phyloP scores from a whole-genome alignment of 805 yeast species.

The Dipodascopsis uninucleata region DNA sequence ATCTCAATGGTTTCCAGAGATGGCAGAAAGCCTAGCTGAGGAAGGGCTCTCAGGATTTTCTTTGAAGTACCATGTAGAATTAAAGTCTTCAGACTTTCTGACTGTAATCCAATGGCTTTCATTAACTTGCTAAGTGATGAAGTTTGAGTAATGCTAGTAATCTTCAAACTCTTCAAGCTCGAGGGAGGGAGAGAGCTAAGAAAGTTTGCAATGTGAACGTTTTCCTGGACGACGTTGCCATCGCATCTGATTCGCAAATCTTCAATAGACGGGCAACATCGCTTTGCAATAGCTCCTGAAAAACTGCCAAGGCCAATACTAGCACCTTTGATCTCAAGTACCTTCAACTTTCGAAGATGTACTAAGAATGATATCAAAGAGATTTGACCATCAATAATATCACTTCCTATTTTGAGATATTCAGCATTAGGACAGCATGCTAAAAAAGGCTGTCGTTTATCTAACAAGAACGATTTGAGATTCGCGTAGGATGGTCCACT shows the following conservation, averaged over 20 bases:
- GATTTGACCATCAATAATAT: conserved; percentile 7
- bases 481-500: conserved; percentile 3
- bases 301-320: conserved; percentile 11
- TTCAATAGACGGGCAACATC: conserved; percentile 3
- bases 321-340: conserved; percentile 4
- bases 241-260: conserved; percentile 5
- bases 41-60: not conserved
- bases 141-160: conserved; percentile 9
- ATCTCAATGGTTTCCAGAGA: conserved; percentile 3
- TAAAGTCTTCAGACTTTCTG: conserved; percentile 5
- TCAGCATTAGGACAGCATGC: conserved; percentile 11
- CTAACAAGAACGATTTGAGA: conserved; percentile 3
- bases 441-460: conserved; percentile 5
- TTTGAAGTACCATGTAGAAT: conserved; percentile 5
- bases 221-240: conserved; percentile 4
- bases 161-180: conserved; percentile 1
- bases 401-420: conserved; percentile 4
- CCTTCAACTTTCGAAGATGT: conserved; percentile 1
- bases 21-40: conserved; percentile 7
- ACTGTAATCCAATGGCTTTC: conserved; percentile 6
- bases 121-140: conserved; percentile 4
- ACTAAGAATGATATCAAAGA: conserved; percentile 8
- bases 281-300: conserved; percentile 7
- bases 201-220: conserved; percentile 16
- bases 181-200: conserved; percentile 5